These are phyloP conservation scores for Rhododendron ovatum DNA, from an alignment of 148 eudicot species.

Conservation along the genomic window DNA sequence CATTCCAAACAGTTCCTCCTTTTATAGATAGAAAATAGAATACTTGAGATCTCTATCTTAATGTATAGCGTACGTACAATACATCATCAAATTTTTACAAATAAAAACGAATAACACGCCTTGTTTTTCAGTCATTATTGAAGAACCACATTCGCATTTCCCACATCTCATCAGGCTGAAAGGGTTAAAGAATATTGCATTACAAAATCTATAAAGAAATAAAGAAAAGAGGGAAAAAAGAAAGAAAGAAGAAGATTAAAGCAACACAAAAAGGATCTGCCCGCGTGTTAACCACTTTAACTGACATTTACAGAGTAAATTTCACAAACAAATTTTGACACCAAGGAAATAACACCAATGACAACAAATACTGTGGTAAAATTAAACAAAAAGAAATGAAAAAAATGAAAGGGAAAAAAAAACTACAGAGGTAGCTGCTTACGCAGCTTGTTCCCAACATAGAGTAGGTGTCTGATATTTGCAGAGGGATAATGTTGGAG, in stretches of 20 bases:
- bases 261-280: background rate
- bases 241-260: background rate
- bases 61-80: too few relatives aligned
- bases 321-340: background rate
- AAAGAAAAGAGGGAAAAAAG: background rate
- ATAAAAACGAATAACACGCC: too few relatives aligned
- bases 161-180: background rate
- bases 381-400: background rate
- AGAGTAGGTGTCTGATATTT: slow-evolving; percentile 78
- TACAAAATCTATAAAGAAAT: background rate
- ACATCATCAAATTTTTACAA: too few relatives aligned
- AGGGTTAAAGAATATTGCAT: background rate
- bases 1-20: too few relatives aligned
- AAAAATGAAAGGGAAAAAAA: background rate
- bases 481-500: slow-evolving; percentile 90
- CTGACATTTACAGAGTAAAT: background rate
- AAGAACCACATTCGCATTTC: background rate
- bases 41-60: too few relatives aligned
- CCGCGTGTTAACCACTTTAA: background rate
- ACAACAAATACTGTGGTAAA: background rate
- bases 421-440: slow-evolving; percentile 38
- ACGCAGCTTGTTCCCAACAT: slow-evolving; percentile 86
- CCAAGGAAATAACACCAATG: background rate
- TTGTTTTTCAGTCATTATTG: too few relatives aligned
- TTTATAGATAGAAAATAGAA: too few relatives aligned